Evolutionary conservation across 1,139 yeast genomes (phyloP).

Genomic region (Yamadazyma membranifaciens): DNA sequence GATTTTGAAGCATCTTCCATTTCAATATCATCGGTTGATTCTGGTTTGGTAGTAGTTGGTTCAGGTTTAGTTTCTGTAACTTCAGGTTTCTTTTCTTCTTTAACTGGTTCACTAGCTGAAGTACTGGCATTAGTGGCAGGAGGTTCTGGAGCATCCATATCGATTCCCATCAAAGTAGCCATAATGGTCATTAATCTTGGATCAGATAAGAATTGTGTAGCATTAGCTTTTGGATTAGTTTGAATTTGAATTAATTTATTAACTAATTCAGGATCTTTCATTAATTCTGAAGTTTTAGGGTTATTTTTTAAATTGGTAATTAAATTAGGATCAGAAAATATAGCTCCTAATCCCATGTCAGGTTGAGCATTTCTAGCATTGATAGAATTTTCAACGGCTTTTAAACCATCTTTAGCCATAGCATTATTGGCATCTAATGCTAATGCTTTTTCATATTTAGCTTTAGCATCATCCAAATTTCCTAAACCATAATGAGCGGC

Average conservation of each 20-base stretch:
- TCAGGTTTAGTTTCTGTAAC: slow-evolving; percentile 24
- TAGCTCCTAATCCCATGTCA: slow-evolving; percentile 72
- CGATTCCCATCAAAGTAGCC: slow-evolving; percentile 85
- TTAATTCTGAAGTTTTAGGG: slow-evolving; percentile 83
- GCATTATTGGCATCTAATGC: slow-evolving; percentile 79
- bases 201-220: slow-evolving; percentile 65
- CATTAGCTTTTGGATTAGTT: slow-evolving; percentile 71
- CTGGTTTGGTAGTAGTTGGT: slow-evolving; percentile 9
- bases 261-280: slow-evolving; percentile 86
- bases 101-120: slow-evolving; percentile 7
- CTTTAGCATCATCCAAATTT: slow-evolving; percentile 66
- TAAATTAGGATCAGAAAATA: slow-evolving; percentile 79
- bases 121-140: slow-evolving; percentile 14
- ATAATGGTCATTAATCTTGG: slow-evolving; percentile 87
- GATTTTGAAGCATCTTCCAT: slow-evolving; percentile 25
- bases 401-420: slow-evolving; percentile 83
- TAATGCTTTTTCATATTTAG: slow-evolving; percentile 75
- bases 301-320: slow-evolving; percentile 72
- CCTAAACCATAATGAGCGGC: slow-evolving; percentile 90
- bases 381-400: slow-evolving; percentile 62
- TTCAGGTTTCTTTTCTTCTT: slow-evolving; percentile 22
- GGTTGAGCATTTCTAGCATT: slow-evolving; percentile 47
- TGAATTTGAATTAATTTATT: slow-evolving; percentile 66
- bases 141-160: slow-evolving; percentile 52
- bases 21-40: slow-evolving; percentile 30